Base-by-base conservation (phyloP, 768 basidiomycete genomes). In the Russula sp. region DNA sequence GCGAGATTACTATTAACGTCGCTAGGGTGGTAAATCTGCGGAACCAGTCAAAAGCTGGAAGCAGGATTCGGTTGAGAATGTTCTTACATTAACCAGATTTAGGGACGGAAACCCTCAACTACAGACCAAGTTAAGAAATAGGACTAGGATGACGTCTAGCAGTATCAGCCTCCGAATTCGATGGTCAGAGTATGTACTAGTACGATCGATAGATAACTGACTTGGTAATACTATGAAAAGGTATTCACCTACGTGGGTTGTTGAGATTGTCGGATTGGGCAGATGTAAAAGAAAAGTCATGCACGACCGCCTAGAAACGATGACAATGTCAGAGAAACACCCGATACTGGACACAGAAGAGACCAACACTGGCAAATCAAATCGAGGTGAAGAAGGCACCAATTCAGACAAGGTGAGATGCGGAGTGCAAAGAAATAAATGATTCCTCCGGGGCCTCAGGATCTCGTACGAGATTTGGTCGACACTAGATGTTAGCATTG, bases 51-150 rank as follows among this genome's bases (percentile, higher is more conserved):
- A 50, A n/a, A 32, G 11, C 36, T 36, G 32, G 32, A 25, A 34
- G n/a, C 42, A 49, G 48, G 18, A 22, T 56, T 53, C 42, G 22
- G 55, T 58, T 35, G 59, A 36, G 39, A 50, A 54, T 11, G 9
- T 29, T 32, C 66, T 78, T 70, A 85, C 86, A 67, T 86, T 88
- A 1, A 84, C 87, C 13, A 88, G 77, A 70, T 90, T 85, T 56
- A 89, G 75, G 7, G 80, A 81, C 25, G 87, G 87, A 18, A 78
- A 70, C 34, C 80, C 14, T 13, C 34, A 74, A 13, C 83, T 79
- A 68, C n/a, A 84, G 86, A 73, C 88, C 34, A 88, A 20, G 77
- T 83, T 74, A 65, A 89, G 67, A 69, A 90, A 87, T n/a, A 87
- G 83, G 36, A 89, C 67, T 8, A 86, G 86, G 60, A 90, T 80